Conservation (phyloP, 371 early-diverging fungal genomes). For the Mortierella sp. region DNA sequence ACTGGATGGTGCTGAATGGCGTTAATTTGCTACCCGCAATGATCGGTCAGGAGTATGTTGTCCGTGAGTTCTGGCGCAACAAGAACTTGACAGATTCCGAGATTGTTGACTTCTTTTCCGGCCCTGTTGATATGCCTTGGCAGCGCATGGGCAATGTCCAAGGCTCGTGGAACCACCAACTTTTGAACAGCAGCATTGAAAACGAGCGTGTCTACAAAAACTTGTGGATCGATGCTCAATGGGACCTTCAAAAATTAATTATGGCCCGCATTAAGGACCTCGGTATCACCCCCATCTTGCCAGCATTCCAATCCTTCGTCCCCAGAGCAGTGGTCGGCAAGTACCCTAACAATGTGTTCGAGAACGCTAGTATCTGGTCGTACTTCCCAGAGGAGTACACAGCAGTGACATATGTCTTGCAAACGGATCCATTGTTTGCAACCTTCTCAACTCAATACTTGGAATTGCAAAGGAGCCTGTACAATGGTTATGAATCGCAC, state of each 20-base stretch:
- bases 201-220: conserved; percentile 46
- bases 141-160: conserved; percentile 55
- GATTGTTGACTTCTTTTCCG: conserved; percentile 31
- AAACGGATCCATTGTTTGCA: conserved; percentile 42
- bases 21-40: conserved; percentile 49
- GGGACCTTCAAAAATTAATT: conserved; percentile 46
- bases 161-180: conserved; percentile 47
- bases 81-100: conserved; percentile 35
- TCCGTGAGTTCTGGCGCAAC: conserved; percentile 36
- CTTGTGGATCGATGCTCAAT: conserved; percentile 48
- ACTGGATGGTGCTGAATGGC: conserved; percentile 46
- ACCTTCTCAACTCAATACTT: conserved; percentile 24
- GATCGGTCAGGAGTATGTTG: conserved; percentile 51
- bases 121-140: conserved; percentile 50
- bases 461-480: conserved; percentile 34
- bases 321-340: conserved; percentile 23
- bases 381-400: conserved; percentile 34
- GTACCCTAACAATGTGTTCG: conserved; percentile 36
- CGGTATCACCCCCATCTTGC: conserved; percentile 35
- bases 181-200: conserved; percentile 12
- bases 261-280: conserved; percentile 27
- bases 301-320: conserved; percentile 51
- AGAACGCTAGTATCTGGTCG: conserved; percentile 35
- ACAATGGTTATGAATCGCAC: conserved; percentile 29
- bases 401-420: conserved; percentile 40